A percentile compares a stretch with the other conserved stretches of the same genome.
Conservation (phyloP, 371 early-diverging fungal genomes). For the Mortierella sp. region DNA sequence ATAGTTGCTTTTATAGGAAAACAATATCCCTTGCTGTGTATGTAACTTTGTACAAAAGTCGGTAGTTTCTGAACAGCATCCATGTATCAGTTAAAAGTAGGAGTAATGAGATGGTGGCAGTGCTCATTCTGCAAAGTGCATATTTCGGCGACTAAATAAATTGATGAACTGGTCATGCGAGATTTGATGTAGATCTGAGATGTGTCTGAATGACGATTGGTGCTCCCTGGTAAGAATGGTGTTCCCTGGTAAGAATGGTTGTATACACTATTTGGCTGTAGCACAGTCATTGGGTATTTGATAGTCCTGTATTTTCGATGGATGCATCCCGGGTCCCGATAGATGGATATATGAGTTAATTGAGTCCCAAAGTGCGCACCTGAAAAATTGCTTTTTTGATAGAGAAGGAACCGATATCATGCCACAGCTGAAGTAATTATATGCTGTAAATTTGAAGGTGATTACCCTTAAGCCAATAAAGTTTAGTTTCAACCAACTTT, state of each 20-base stretch:
- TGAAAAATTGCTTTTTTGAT: conserved; percentile 46
- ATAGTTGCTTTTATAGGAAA: too few relatives aligned
- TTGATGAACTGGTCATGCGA: too few relatives aligned
- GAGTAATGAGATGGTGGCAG: too few relatives aligned
- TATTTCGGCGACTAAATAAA: too few relatives aligned
- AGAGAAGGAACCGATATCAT: conserved; percentile 29
- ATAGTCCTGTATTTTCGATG: conserved; percentile 10
- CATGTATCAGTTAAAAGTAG: too few relatives aligned
- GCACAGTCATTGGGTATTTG: not conserved
- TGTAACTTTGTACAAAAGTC: too few relatives aligned
- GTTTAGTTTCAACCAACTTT: not conserved
- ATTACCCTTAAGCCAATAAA: not conserved
- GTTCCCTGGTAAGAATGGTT: not conserved
- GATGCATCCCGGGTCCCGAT: not conserved
- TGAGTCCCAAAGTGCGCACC: conserved; percentile 22
- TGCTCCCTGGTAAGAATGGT: too few relatives aligned
- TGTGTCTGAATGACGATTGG: too few relatives aligned
- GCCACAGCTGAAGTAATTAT: not conserved
- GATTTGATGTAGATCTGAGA: too few relatives aligned
- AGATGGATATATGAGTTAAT: not conserved
- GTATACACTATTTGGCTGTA: not conserved
- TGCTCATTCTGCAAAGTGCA: too few relatives aligned
- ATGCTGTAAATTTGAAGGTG: not conserved
- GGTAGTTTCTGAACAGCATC: too few relatives aligned
- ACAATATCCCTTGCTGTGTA: too few relatives aligned